Conservation (phyloP, 495 filamentous ascomycete species). For the Lasiosphaeriaceae sp. region DNA sequence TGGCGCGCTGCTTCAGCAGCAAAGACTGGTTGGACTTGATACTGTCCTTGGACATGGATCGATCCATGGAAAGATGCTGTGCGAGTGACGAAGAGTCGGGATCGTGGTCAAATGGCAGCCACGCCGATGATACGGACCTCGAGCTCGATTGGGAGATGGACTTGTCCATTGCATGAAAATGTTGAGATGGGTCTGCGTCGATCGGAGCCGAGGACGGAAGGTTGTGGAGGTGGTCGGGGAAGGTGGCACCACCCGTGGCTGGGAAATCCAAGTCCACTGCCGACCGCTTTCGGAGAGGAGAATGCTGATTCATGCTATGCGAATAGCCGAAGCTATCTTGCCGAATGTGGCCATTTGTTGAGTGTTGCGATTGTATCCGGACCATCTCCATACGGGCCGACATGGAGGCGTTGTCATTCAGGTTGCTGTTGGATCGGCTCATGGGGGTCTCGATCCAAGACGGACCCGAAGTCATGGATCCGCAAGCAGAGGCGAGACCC, state of each 20-base stretch:
- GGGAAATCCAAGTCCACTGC: constrained; percentile 27
- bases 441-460: constrained; percentile 41
- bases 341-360: constrained; percentile 21
- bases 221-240: constrained; percentile 30
- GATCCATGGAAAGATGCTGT: constrained; percentile 36
- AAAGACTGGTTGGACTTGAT: constrained; percentile 36
- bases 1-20: constrained; percentile 35
- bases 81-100: constrained; percentile 5
- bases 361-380: constrained; percentile 40
- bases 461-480: constrained; percentile 43
- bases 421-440: constrained; percentile 40
- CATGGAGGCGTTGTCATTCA: constrained; percentile 36
- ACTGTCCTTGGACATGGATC: constrained; percentile 41
- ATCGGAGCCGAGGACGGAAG: constrained; percentile 29
- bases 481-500: constrained; percentile 32
- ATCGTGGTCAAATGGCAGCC: constrained; percentile 2
- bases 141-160: constrained; percentile 28
- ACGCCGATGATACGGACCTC: constrained; percentile 15
- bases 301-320: constrained; percentile 16
- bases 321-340: constrained; percentile 27
- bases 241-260: constrained; percentile 33
- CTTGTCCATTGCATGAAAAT: constrained; percentile 34
- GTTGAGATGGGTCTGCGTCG: constrained; percentile 19
- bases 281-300: constrained; percentile 31
- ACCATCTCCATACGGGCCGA: constrained; percentile 37